Base-by-base conservation (phyloP, 805 yeast genomes). In the Yarrowia divulgata region DNA sequence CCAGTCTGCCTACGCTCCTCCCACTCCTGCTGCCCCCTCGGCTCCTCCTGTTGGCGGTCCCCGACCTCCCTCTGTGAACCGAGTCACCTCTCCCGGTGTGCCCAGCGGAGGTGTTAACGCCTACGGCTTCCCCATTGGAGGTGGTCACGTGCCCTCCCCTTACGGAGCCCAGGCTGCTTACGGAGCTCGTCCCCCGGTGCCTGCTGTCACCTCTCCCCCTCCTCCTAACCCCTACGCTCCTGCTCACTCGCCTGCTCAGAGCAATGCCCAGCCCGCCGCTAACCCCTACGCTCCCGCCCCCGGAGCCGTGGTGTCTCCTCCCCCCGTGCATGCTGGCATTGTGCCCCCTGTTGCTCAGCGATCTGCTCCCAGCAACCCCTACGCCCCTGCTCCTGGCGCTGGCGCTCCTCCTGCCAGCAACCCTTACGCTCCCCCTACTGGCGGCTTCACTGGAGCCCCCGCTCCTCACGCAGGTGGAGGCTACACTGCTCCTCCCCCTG, bases 281-380 rank as follows among this genome's bases (percentile, higher is more conserved):
- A 58, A 69, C 73, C 34, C 71, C 57, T 48, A 63, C n/a, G 57
- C 57, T 18, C 68, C 68, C 18, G 48, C 75, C 6, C 72, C 74
- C 7, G 70, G 78, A 6, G 62, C 69, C 8, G 68, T 71, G 18
- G 91, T 88, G 74, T 79, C 88, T 71, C 91, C 92, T 63, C 82
- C 85, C 12, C 79, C 82, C 10, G 84, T 84, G 78, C 83, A 83
- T 58, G 69, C 69, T 29, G 71, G 70, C 54, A 29, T 48, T 48
- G 57, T 49, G 29, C 66, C 72, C 64, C 43, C 74, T n/a, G 70
- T 74, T 43, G 73, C 75, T n/a, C 71, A 79, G 32, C 72, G 76
- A 63, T 70, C 74, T 43, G 72, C 75, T 19, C 72, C 79, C 23
- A 70, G 75, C 66, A 78, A 75, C 68, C 76, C 81, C 7, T 78